Evolutionary conservation across 208 protist species (phyloP).

Genomic region (Angomonas desouzai): DNA sequence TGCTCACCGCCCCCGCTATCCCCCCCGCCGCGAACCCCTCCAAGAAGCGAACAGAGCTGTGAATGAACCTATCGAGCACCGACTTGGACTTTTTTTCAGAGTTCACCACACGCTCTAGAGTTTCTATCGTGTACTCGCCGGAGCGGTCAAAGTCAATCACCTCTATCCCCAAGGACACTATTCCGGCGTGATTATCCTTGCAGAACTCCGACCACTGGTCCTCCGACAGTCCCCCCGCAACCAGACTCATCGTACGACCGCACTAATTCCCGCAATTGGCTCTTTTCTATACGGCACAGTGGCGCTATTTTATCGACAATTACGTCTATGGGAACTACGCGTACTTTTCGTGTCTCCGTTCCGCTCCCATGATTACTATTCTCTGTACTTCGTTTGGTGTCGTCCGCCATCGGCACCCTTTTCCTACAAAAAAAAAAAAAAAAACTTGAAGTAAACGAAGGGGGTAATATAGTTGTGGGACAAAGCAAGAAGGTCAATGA

Average conservation of each 20-base stretch:
- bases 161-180: conserved; percentile 50
- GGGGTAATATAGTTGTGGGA: no score
- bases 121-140: conserved; percentile 55
- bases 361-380: neutral
- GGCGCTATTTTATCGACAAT: conserved; percentile 52
- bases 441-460: no score
- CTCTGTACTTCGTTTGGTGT: neutral
- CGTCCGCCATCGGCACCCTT: neutral
- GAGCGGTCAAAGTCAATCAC: conserved; percentile 60
- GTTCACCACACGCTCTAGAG: conserved; percentile 16
- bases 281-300: conserved; percentile 34
- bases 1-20: conserved; percentile 91
- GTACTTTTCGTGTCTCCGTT: conserved; percentile 1
- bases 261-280: conserved; percentile 41
- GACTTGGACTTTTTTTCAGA: neutral
- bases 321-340: conserved; percentile 39
- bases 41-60: conserved; percentile 62
- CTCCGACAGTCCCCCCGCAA: conserved; percentile 59
- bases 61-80: conserved; percentile 2
- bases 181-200: conserved; percentile 47
- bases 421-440: neutral
- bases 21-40: conserved; percentile 92
- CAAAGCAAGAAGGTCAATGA: no score
- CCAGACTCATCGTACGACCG: conserved; percentile 47
- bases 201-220: conserved; percentile 72